Evolutionary conservation across 148 eudicot species (phyloP), one percentile per base, ranked within the genome.

Genomic region (Talinum fruticosum): DNA sequence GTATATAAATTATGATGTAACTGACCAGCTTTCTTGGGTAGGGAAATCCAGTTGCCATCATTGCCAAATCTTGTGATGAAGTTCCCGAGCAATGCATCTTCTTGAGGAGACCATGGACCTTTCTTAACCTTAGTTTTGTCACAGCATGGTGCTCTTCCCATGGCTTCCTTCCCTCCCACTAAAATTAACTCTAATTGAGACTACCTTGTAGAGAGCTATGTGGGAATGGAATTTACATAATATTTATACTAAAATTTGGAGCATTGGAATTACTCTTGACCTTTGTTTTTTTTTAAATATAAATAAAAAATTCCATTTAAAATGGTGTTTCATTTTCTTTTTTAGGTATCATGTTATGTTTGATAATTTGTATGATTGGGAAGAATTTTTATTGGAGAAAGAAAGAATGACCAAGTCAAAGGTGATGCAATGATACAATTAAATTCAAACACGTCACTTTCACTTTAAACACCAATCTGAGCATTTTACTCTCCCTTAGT

Each of bases 141-240:
- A 54, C 87, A 85, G 10, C 87, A 85, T 30, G 87, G 87, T 45
- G 83, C 74, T 82, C 87, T 82, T 69, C 87, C 85, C 87, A 85
- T 85, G 64, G 64, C 64, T 59, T 57, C 4, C 4, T 12, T 59
- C 7, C 12, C 64, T n/a, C 6, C 23, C 57, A 6, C 64, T 59
- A 5, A 6, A 51, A 10, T 51, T 16, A 29, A 59, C 64, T 59
- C 64, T 24, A 59, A 59, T 59, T 59, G 7, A 59, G 64, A 59
- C 64, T n/a, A 57, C 64, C 64, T 23, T 59, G 64, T 59, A 16
- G 29, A 29, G 10, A 59, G 18, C 13, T 51, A n/a, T 59, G 10
- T 59, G 64, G 18, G 29, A 59, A 59, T 59, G 64, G 8, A 24
- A 59, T n/a, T n/a, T n/a, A n/a, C 64, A 59, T 59, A n/a, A 29